These are phyloP conservation scores for Cyclostephanos invisitatus DNA, from an alignment of 108 stramenopile species.

Conservation along the genomic window DNA sequence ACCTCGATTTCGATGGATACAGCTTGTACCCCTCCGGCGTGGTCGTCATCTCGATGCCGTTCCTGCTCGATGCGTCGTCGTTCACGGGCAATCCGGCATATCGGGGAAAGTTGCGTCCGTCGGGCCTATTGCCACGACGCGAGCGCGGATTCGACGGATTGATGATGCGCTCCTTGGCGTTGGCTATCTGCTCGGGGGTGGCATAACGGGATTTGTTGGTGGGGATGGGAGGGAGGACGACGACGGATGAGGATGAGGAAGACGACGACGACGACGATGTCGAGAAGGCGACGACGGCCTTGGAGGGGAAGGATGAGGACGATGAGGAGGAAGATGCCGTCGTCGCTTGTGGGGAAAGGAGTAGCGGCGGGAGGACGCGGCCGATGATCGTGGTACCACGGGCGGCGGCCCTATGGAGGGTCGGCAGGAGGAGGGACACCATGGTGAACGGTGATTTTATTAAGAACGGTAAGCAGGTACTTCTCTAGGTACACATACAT, in stretches of 20 bases:
- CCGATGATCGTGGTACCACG: neutral
- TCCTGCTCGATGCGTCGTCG: neutral
- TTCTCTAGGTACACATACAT: too few species aligned
- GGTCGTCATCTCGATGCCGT: slow-evolving; percentile 8
- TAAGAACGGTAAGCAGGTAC: too few species aligned
- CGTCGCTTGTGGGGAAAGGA: neutral
- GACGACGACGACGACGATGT: neutral
- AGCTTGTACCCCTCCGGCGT: slow-evolving; percentile 34
- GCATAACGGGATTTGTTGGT: slow-evolving; percentile 22
- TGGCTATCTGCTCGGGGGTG: slow-evolving; percentile 20
- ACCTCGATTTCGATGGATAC: slow-evolving; percentile 44
- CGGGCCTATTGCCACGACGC: slow-evolving; percentile 12
- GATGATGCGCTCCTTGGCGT: slow-evolving; percentile 16
- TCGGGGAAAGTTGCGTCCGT: slow-evolving; percentile 28
- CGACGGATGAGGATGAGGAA: neutral
- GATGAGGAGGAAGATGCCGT: neutral
- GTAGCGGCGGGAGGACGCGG: neutral
- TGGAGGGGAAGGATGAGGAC: too few species aligned
- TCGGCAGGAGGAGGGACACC: slow-evolving; percentile 1
- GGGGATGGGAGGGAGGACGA: slow-evolving; percentile 5
- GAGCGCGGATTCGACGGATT: slow-evolving; percentile 21
- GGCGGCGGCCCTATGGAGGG: neutral
- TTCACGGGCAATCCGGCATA: slow-evolving; percentile 22
- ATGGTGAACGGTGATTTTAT: neutral
- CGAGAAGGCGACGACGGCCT: neutral